A percentile compares a stretch with the other conserved stretches of the same genome.
Conservation (phyloP, 2,329 filamentous ascomycete species). For the Diaporthe eres region DNA sequence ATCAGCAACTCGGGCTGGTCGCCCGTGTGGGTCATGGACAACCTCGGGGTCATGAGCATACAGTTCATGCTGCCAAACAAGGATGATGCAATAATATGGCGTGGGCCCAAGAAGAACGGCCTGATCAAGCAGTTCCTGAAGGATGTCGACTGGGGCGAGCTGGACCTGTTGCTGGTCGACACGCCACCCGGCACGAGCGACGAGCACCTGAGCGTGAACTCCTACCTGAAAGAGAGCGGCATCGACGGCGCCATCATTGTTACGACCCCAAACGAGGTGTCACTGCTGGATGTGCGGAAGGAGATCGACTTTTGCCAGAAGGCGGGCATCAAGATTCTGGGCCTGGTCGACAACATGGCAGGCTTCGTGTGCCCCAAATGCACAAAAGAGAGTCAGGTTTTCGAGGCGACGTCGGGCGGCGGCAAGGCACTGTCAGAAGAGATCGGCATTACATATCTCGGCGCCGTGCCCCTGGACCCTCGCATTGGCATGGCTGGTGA, state of each 20-base stretch:
- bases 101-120: conserved; percentile 98
- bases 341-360: conserved; percentile 97
- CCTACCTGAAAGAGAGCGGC: conserved; percentile 89
- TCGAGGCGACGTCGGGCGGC: conserved; percentile 91
- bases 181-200: conserved; percentile 96
- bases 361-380: conserved; percentile 97
- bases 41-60: conserved; percentile 95
- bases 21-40: conserved; percentile 95
- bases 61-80: conserved; percentile 97
- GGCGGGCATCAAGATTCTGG: conserved; percentile 88
- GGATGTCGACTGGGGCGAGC: conserved; percentile 96
- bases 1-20: conserved; percentile 91
- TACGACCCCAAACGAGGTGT: conserved; percentile 95
- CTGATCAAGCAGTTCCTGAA: conserved; percentile 98
- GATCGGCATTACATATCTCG: conserved; percentile 89
- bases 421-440: conserved; percentile 85
- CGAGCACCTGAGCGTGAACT: conserved; percentile 95
- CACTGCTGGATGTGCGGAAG: conserved; percentile 92
- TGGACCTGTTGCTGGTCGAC: conserved; percentile 94
- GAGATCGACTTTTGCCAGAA: conserved; percentile 98
- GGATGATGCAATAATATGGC: conserved; percentile 97
- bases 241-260: conserved; percentile 95
- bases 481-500: conserved; percentile 97
- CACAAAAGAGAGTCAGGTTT: conserved; percentile 86
- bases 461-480: conserved; percentile 91